Percentiles rank a stretch among this genome's conserved stretches.
Conservation (phyloP, 306 rosid species). For the Prosopis cineraria region DNA sequence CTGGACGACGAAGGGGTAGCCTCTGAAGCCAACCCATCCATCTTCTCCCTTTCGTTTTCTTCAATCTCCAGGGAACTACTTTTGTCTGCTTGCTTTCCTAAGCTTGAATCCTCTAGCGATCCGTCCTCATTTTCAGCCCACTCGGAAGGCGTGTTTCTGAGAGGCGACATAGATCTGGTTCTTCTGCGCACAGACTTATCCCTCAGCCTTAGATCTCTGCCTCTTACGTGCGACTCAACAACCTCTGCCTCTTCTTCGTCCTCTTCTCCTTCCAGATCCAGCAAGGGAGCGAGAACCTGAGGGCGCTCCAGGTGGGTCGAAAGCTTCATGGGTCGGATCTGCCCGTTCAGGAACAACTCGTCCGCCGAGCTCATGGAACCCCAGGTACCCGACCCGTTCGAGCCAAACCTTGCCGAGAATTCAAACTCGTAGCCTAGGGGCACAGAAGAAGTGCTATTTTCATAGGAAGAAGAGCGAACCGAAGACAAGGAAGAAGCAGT, state of each 20-base stretch:
- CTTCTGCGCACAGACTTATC: conserved; percentile 72
- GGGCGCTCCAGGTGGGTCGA: conserved; percentile 80
- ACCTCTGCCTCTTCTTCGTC: conserved; percentile 38
- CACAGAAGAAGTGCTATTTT: conserved; percentile 21
- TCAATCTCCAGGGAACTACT: conserved; percentile 34
- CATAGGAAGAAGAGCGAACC: conserved; percentile 12
- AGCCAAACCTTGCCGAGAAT: conserved; percentile 75
- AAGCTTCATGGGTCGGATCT: conserved; percentile 96
- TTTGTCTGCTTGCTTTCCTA: not conserved
- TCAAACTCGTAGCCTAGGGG: conserved; percentile 74
- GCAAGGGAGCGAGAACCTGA: conserved; percentile 69
- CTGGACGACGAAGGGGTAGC: conserved; percentile 74
- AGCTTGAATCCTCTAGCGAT: not conserved
- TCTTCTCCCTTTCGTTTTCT: conserved; percentile 41
- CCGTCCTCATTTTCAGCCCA: conserved; percentile 52
- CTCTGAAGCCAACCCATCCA: conserved; percentile 47
- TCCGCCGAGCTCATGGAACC: conserved; percentile 94
- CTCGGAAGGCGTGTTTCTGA: conserved; percentile 55
- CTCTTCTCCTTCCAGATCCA: conserved; percentile 68
- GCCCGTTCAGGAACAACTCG: conserved; percentile 86
- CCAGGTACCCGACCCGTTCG: conserved; percentile 38
- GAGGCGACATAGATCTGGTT: conserved; percentile 94
- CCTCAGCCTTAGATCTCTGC: conserved; percentile 83
- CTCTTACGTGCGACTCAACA: conserved; percentile 45
- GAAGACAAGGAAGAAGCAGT: conserved; percentile 38